Evolutionary conservation across 768 basidiomycete species (phyloP).

Genomic region (Steccherinum ochraceum): DNA sequence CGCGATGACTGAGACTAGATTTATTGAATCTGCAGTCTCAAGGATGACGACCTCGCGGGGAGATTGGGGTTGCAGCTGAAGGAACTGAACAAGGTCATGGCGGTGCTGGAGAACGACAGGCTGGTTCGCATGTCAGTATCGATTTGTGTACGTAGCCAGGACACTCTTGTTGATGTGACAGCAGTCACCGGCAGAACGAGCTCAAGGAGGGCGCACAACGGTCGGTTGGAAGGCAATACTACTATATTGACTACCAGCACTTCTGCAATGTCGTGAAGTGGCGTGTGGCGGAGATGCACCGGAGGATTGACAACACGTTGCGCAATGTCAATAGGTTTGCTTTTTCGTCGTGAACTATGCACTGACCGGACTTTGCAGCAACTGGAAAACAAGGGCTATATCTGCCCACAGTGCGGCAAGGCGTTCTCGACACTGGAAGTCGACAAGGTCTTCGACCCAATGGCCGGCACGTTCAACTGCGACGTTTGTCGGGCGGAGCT

Average conservation of each 20-base stretch:
- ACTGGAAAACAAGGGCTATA: slow-evolving; percentile 95
- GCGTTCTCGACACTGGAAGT: slow-evolving; percentile 84
- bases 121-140: slow-evolving; percentile 67
- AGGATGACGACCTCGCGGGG: slow-evolving; percentile 91
- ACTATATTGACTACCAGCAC: slow-evolving; percentile 91
- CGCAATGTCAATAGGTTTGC: slow-evolving; percentile 60
- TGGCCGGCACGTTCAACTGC: slow-evolving; percentile 64
- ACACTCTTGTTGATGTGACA: slow-evolving; percentile 1
- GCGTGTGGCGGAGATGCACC: slow-evolving; percentile 89
- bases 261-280: slow-evolving; percentile 99
- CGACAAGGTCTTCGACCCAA: slow-evolving; percentile 73
- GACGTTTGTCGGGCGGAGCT: slow-evolving; percentile 86
- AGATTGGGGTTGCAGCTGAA: slow-evolving; percentile 85
- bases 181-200: slow-evolving; percentile 85
- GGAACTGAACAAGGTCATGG: slow-evolving; percentile 86
- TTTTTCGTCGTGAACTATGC: neutral
- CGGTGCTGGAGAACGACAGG: slow-evolving; percentile 70
- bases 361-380: slow-evolving; percentile 47
- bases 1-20: slow-evolving; percentile 8
- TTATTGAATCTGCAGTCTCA: slow-evolving; percentile 50
- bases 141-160: neutral
- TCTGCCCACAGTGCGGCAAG: slow-evolving; percentile 83
- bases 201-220: slow-evolving; percentile 86
- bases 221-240: slow-evolving; percentile 86
- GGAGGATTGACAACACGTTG: slow-evolving; percentile 81